Percentiles rank a stretch among this genome's conserved stretches.
These are phyloP conservation scores for Xerocomellus amylosporus DNA, from an alignment of 768 basidiomycete species.

Conservation along the genomic window DNA sequence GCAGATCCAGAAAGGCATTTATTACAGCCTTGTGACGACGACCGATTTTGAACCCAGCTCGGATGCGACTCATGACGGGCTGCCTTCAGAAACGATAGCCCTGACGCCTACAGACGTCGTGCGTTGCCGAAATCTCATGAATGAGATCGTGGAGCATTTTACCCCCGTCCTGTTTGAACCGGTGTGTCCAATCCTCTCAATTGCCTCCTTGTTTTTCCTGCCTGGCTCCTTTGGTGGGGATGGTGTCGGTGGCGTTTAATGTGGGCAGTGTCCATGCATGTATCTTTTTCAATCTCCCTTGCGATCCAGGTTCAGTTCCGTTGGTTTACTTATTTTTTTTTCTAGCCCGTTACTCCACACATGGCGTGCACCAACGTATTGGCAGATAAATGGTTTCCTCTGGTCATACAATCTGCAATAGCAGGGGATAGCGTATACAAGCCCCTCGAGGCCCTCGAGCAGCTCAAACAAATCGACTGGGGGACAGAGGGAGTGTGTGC, in stretches of 20 bases:
- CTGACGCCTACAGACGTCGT: slow-evolving; percentile 34
- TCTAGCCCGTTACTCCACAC: slow-evolving; percentile 54
- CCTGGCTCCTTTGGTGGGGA: not conserved
- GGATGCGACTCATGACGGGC: slow-evolving; percentile 7
- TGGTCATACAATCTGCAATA: slow-evolving; percentile 68
- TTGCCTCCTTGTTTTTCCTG: not conserved
- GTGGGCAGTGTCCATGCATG: not conserved
- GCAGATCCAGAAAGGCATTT: slow-evolving; percentile 59
- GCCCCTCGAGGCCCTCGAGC: slow-evolving; percentile 68
- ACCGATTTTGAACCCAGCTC: slow-evolving; percentile 51
- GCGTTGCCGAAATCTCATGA: slow-evolving; percentile 50
- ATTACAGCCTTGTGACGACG: slow-evolving; percentile 62
- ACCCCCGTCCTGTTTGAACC: slow-evolving; percentile 73
- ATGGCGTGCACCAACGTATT: slow-evolving; percentile 73
- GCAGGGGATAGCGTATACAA: slow-evolving; percentile 60
- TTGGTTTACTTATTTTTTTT: not conserved
- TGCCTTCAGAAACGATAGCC: slow-evolving; percentile 3
- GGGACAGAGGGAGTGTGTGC: slow-evolving; percentile 52
- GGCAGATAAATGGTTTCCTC: slow-evolving; percentile 68
- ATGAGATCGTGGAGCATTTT: slow-evolving; percentile 59
- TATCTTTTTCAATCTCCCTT: not conserved
- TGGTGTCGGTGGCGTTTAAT: not conserved
- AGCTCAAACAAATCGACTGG: slow-evolving; percentile 61
- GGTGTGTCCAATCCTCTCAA: slow-evolving; percentile 22
- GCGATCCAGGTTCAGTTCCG: not conserved